These are phyloP conservation scores for Smittium mucronatum DNA, from an alignment of 371 early-diverging fungal species.

Conservation along the genomic window DNA sequence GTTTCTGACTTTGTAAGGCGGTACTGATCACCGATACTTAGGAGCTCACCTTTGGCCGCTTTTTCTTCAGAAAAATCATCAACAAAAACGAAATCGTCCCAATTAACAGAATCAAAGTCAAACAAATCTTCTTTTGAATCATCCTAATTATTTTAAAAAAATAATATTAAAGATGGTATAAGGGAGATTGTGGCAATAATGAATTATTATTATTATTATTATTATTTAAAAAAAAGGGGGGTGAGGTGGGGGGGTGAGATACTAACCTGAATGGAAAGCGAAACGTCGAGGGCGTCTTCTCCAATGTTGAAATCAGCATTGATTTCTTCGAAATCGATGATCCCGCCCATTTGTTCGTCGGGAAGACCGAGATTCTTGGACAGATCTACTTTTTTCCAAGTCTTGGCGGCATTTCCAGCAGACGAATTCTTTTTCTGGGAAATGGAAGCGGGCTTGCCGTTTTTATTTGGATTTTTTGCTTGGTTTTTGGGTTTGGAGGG, in stretches of 20 bases:
- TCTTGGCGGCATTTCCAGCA: constrained; percentile 35
- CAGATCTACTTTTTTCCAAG: constrained; percentile 45
- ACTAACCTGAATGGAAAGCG: constrained; percentile 9
- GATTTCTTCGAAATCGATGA: constrained; percentile 73
- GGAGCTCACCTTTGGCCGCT: constrained; percentile 23
- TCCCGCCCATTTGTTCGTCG: constrained; percentile 58
- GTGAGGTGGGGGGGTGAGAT: too few relatives aligned
- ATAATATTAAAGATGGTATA: constrained; percentile 13
- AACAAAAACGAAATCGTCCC: constrained; percentile 26
- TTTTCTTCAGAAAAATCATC: constrained; percentile 31
- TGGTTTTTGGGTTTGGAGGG: constrained; percentile 10
- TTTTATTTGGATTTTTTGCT: constrained; percentile 1
- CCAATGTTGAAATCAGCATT: constrained; percentile 60
- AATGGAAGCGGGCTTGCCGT: constrained; percentile 12
- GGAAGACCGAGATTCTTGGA: constrained; percentile 32
- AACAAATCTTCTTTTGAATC: constrained; percentile 31
- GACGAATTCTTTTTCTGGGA: constrained; percentile 15
- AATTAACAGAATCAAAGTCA: constrained; percentile 24
- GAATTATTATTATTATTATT: neutral
- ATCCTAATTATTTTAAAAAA: constrained; percentile 34
- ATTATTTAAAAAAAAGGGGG: constrained; percentile 6
- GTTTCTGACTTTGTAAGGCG: too few relatives aligned
- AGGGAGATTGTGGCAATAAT: neutral
- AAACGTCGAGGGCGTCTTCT: constrained; percentile 49
- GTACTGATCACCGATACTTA: constrained; percentile 24